Percentiles rank a stretch among this genome's conserved stretches.
Conservation (phyloP, 139 green algal genomes). For the Picochlorum costavermella region DNA sequence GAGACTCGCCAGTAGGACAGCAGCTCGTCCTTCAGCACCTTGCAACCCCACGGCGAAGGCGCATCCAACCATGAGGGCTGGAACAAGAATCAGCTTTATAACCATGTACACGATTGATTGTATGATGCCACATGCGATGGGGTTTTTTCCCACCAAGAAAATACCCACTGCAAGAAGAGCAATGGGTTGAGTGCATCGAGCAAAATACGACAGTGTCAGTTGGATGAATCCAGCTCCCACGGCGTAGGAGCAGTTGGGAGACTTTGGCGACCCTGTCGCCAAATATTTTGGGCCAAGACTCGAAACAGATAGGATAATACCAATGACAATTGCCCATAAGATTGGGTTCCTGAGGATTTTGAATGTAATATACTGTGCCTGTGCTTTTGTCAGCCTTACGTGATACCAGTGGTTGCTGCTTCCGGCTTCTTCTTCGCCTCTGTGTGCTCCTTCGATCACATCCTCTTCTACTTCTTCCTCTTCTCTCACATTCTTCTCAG, state of each 20-base stretch:
- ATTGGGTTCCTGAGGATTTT: slow-evolving; percentile 30
- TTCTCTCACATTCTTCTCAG: background rate
- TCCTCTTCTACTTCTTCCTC: background rate
- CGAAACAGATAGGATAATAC: slow-evolving; percentile 22
- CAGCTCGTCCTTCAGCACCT: slow-evolving; percentile 10
- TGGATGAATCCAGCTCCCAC: slow-evolving; percentile 20
- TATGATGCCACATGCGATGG: slow-evolving; percentile 8
- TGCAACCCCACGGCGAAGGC: slow-evolving; percentile 27
- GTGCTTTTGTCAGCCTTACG: slow-evolving; percentile 6
- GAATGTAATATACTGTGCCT: slow-evolving; percentile 2
- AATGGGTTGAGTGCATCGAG: slow-evolving; percentile 26
- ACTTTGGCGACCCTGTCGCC: slow-evolving; percentile 14
- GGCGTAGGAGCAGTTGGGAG: slow-evolving; percentile 18
- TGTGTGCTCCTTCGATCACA: background rate
- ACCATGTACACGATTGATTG: slow-evolving; percentile 22
- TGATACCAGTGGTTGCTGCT: background rate
- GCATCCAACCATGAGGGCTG: slow-evolving; percentile 25
- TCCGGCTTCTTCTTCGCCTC: background rate
- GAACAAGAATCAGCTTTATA: slow-evolving; percentile 28
- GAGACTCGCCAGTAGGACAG: slow-evolving; percentile 23
- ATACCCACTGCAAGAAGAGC: slow-evolving; percentile 29
- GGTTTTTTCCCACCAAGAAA: slow-evolving; percentile 18
- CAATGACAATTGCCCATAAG: slow-evolving; percentile 26
- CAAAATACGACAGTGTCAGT: slow-evolving; percentile 18
- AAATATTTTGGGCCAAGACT: slow-evolving; percentile 26